Evolutionary conservation across 768 basidiomycete species (phyloP).

Genomic region (Lactarius pseudohatsudake): DNA sequence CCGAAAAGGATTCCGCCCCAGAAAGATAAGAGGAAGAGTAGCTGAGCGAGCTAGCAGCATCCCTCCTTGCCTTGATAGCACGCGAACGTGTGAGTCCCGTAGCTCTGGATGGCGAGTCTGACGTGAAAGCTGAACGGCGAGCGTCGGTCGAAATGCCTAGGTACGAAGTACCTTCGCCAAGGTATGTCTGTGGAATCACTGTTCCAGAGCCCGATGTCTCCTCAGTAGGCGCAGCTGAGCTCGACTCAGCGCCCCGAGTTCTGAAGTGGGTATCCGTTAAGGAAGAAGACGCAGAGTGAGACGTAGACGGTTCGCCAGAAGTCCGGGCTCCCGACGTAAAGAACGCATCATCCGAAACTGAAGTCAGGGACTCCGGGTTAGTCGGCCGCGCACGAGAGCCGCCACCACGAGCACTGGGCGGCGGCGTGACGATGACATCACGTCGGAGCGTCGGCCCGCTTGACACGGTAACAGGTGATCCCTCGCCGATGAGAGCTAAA

Average conservation of each 20-base stretch:
- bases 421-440: conserved; percentile 47
- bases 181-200: conserved; percentile 23
- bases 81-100: conserved; percentile 54
- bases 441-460: conserved; percentile 54
- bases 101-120: conserved; percentile 43
- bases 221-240: conserved; percentile 39
- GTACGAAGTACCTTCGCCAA: conserved; percentile 2
- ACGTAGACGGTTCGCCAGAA: conserved; percentile 36
- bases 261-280: conserved; percentile 33
- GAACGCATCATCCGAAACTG: conserved; percentile 48
- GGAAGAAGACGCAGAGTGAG: conserved; percentile 40
- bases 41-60: conserved; percentile 43
- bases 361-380: conserved; percentile 32
- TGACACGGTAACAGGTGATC: conserved; percentile 70
- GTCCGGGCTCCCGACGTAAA: conserved; percentile 44
- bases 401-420: conserved; percentile 40
- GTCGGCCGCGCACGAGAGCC: conserved; percentile 33
- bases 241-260: conserved; percentile 33
- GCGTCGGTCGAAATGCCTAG: neutral
- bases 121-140: conserved; percentile 41
- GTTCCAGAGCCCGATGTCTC: conserved; percentile 37
- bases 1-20: conserved; percentile 46
- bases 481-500: conserved; percentile 47
- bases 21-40: conserved; percentile 42
- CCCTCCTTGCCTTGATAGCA: conserved; percentile 53